Conservation (phyloP, 495 filamentous ascomycete genomes). For the Apodospora peruviana region DNA sequence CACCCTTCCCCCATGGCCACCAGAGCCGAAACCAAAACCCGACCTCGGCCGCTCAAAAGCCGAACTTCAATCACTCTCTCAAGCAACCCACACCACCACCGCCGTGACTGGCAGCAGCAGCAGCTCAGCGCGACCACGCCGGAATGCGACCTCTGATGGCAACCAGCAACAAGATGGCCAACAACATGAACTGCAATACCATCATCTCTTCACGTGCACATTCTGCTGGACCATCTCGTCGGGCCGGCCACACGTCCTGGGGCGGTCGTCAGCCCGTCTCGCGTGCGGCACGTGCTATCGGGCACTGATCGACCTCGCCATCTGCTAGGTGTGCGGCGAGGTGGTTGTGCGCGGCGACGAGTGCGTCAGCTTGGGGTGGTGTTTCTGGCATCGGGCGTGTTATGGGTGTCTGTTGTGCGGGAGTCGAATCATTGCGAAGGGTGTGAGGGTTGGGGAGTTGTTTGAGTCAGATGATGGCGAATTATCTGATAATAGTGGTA, state of each 20-base stretch:
- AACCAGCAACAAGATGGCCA: too few relatives aligned
- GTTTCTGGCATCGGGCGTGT: constrained; percentile 44
- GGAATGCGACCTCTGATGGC: too few relatives aligned
- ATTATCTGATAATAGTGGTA: not conserved
- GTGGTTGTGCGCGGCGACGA: constrained; percentile 37
- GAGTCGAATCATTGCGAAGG: constrained; percentile 12
- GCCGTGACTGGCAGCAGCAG: not conserved
- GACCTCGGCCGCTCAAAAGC: not conserved
- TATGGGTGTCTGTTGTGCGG: constrained; percentile 45
- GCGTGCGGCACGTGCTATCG: constrained; percentile 35
- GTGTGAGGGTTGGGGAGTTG: constrained; percentile 11
- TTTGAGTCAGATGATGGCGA: constrained; percentile 6
- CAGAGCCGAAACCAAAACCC: too few relatives aligned
- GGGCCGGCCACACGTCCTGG: constrained; percentile 20
- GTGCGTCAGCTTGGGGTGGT: constrained; percentile 42
- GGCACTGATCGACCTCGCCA: constrained; percentile 34
- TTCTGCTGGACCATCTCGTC: constrained; percentile 37
- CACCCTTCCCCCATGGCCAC: too few relatives aligned
- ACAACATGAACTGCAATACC: not conserved
- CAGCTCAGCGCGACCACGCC: too few relatives aligned
- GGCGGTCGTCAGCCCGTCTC: constrained; percentile 26
- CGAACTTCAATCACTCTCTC: not conserved
- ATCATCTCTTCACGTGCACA: constrained; percentile 38
- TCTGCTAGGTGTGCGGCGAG: constrained; percentile 48
- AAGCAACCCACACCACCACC: too few relatives aligned